Evolutionary conservation across 176 grass and related monocot genomes (phyloP).

Genomic region (Phoenix dactylifera): DNA sequence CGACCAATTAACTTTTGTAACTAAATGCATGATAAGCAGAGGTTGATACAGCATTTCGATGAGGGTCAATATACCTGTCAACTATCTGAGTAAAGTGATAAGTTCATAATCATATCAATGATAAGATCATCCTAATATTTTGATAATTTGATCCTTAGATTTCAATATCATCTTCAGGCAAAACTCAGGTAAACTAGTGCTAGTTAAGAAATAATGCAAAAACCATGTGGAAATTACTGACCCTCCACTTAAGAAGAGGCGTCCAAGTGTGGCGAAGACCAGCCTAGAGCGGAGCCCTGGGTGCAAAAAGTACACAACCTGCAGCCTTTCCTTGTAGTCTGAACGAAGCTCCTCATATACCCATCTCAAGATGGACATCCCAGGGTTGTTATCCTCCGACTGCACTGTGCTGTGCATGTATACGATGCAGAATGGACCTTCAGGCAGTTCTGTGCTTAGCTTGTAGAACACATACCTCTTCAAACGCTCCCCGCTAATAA

Average conservation of each 20-base stretch:
- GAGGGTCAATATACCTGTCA: no score
- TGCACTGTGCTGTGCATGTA: slow-evolving; percentile 83
- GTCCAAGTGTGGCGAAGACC: slow-evolving; percentile 68
- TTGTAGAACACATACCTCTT: slow-evolving; percentile 79
- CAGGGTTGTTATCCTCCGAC: slow-evolving; percentile 90
- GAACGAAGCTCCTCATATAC: slow-evolving; percentile 79
- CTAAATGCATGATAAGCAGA: no score
- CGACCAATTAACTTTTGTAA: no score
- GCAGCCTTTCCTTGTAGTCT: slow-evolving; percentile 63
- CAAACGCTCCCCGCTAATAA: slow-evolving; percentile 58
- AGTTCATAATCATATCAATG: no score
- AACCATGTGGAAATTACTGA: slow-evolving; percentile 25
- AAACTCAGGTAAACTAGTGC: no score
- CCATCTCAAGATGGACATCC: slow-evolving; percentile 70
- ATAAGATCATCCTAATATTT: no score
- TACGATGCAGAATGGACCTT: slow-evolving; percentile 74
- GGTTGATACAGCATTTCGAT: no score
- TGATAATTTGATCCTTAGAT: no score
- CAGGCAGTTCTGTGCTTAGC: slow-evolving; percentile 40
- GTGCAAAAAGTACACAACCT: slow-evolving; percentile 81
- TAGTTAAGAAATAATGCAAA: neutral
- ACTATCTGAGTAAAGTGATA: no score
- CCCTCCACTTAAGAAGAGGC: slow-evolving; percentile 81
- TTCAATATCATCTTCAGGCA: no score
- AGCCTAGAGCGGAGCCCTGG: slow-evolving; percentile 67